A percentile compares a stretch with the other conserved stretches of the same genome.
Conservation (phyloP, 2,329 filamentous ascomycete genomes). For the Neodidymelliopsis sp. region DNA sequence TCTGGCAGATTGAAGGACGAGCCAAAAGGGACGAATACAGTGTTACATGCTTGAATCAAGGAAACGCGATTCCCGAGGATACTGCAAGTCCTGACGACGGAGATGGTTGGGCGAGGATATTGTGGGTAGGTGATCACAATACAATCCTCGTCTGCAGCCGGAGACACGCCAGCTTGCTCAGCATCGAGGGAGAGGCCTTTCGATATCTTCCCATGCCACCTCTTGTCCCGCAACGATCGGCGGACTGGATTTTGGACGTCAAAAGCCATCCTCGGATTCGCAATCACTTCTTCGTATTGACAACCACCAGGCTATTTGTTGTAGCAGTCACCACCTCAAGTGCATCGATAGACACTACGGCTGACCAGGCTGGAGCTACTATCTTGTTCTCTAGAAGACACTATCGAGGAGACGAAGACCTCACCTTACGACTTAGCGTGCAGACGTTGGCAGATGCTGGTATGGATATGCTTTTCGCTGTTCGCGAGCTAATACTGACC, state of each 20-base stretch:
- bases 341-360: conserved; percentile 26
- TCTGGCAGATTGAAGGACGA: conserved; percentile 65
- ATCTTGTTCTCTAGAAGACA: conserved; percentile 60
- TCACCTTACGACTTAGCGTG: conserved; percentile 53
- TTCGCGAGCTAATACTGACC: conserved; percentile 17
- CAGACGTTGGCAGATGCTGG: conserved; percentile 40
- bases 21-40: conserved; percentile 41
- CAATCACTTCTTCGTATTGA: conserved; percentile 66
- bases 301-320: conserved; percentile 60
- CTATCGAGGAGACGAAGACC: conserved; percentile 62
- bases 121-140: conserved; percentile 57
- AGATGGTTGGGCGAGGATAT: conserved; percentile 60
- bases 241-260: conserved; percentile 65
- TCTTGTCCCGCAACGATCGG: conserved; percentile 34
- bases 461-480: conserved; percentile 21
- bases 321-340: conserved; percentile 52
- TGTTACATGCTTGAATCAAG: conserved; percentile 43
- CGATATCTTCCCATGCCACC: conserved; percentile 32
- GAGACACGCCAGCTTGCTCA: conserved; percentile 44
- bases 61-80: conserved; percentile 15
- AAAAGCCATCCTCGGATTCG: conserved; percentile 57
- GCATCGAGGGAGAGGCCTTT: conserved; percentile 37
- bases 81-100: conserved; percentile 17
- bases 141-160: conserved; percentile 64
- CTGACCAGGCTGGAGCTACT: conserved; percentile 38